Evolutionary conservation across 371 early-diverging fungal species (phyloP), one percentile per base, ranked within the genome.

Genomic region (Mucor saturninus): DNA sequence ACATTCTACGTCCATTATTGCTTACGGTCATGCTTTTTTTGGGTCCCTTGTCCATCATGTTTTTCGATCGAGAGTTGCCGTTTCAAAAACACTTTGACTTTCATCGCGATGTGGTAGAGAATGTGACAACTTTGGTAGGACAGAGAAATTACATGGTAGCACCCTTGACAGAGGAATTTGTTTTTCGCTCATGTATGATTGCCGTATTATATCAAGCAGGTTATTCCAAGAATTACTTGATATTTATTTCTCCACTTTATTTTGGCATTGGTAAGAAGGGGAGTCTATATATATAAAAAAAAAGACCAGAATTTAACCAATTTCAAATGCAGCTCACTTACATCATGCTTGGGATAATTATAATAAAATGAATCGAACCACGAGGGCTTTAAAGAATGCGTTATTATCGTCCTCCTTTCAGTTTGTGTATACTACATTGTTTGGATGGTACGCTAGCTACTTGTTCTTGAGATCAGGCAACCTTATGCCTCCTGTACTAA

Each of bases 381-480:
- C 5, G 7, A 29, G 51, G 11, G 83, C 82, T 5, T 59, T 86
- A 1, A 61, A 67, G 55, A 58, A 59, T 13, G 85, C 81, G 1
- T 13, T 79, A 4, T 30, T 75, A 1, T 54, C 42, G n/a, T 75
- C 82, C 2, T 45, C 60, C 7, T 86, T 87, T 61, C 89, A 89
- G 61, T 86, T 89, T 43, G 21, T 64, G 1, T 91, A 88, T 64
- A 91, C 89, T 0, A 83, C 81, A 7, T n/a, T 89, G 3, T 91
- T 89, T 79, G 91, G 91, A 21, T 87, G 86, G 86, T 85, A 81
- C 68, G 84, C 80, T 10, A 83, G 86, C 51, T 88, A 76, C 62
- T 51, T 86, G 15, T 79, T 88, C 49, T 28, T 88, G 29, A 76
- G 86, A 30, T 79, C 78, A 1, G 83, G 86, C 30, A 75, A 58